Conservation (phyloP, 495 filamentous ascomycete species). For the Neurospora sp. region DNA sequence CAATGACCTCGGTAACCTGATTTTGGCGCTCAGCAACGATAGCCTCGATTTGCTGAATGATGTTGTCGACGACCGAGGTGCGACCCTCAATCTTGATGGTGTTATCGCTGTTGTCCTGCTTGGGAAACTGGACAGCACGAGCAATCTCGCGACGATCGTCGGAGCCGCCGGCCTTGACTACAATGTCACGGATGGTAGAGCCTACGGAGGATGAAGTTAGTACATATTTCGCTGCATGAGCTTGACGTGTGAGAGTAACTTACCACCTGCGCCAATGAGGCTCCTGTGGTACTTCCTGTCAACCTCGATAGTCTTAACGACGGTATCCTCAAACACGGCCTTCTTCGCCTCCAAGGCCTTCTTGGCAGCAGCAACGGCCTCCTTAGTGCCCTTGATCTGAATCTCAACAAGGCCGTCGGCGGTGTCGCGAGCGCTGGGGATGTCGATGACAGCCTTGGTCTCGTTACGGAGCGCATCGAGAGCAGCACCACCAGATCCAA, state of each 20-base stretch:
- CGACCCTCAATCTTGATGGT: conserved; percentile 80
- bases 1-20: conserved; percentile 63
- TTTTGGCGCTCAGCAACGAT: conserved; percentile 72
- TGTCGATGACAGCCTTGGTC: conserved; percentile 80
- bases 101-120: conserved; percentile 66
- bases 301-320: conserved; percentile 73
- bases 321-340: conserved; percentile 73
- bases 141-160: conserved; percentile 70
- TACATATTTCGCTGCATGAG: conserved; percentile 15
- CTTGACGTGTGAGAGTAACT: conserved; percentile 18
- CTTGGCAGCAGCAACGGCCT: conserved; percentile 82
- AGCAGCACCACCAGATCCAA: conserved; percentile 78
- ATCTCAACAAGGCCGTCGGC: conserved; percentile 67
- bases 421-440: conserved; percentile 56
- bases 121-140: conserved; percentile 85
- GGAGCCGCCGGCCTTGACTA: conserved; percentile 79
- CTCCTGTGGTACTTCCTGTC: conserved; percentile 83
- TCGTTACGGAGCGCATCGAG: conserved; percentile 79
- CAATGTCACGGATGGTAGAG: conserved; percentile 74
- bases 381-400: conserved; percentile 79
- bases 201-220: conserved; percentile 43
- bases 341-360: conserved; percentile 76
- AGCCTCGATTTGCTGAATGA: conserved; percentile 66
- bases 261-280: conserved; percentile 83
- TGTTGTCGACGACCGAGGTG: conserved; percentile 75